phyloP scores from a whole-genome alignment of 352 stramenopile species.

The Thraustochytrium sp. region DNA sequence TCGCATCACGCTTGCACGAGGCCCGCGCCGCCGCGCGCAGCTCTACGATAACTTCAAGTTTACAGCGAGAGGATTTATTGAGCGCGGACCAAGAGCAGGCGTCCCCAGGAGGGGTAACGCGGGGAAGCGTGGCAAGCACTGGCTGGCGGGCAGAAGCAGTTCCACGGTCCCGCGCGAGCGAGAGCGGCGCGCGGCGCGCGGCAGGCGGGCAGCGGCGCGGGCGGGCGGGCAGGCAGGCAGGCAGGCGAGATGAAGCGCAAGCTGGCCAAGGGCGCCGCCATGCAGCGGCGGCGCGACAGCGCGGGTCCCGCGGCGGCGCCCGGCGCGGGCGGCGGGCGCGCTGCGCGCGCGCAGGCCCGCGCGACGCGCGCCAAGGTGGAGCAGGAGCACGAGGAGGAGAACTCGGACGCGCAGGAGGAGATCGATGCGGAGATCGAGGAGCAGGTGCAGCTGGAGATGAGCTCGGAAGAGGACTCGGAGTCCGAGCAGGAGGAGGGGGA shows the following conservation, averaged over 20 bases:
- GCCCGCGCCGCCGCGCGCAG: too few relatives aligned
- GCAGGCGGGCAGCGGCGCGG: background rate
- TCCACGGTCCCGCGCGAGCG: too few relatives aligned
- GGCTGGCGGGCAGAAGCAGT: too few relatives aligned
- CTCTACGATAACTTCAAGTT: too few relatives aligned
- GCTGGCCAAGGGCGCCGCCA: background rate
- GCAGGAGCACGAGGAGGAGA: background rate
- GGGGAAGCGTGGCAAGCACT: too few relatives aligned
- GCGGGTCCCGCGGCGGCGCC: background rate
- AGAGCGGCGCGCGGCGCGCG: background rate
- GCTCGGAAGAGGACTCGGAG: background rate
- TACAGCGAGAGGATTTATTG: too few relatives aligned
- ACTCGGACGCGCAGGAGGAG: background rate
- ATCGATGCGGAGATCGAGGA: background rate
- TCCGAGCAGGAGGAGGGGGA: background rate
- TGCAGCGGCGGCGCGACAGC: background rate
- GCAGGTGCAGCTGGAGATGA: background rate
- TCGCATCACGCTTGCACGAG: too few relatives aligned
- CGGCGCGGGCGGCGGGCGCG: background rate
- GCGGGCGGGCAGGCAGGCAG: background rate
- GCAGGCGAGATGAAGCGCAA: constrained; percentile 6
- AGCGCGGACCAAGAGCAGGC: too few relatives aligned
- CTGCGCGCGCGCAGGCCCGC: background rate
- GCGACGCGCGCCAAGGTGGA: background rate
- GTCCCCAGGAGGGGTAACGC: too few relatives aligned